Evolutionary conservation across 176 grass and related monocot species (phyloP).

Genomic region (Echinochloa phyllopogon): DNA sequence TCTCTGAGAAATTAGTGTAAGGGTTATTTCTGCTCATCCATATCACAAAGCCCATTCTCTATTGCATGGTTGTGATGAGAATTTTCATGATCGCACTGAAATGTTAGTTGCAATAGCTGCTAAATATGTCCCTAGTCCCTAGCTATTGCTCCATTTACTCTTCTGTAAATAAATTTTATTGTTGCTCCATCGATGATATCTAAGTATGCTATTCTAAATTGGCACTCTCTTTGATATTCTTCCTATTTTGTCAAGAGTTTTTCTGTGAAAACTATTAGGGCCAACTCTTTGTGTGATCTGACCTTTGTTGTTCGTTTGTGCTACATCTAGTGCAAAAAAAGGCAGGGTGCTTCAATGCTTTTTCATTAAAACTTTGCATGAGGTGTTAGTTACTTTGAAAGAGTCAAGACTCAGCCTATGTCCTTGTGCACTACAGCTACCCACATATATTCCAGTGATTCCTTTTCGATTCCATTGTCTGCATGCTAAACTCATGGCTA

Average conservation of each 20-base stretch:
- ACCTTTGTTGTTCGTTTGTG: neutral
- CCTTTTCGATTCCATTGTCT: neutral
- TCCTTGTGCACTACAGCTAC: neutral
- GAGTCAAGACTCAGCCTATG: neutral
- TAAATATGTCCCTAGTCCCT: neutral
- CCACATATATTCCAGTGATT: neutral
- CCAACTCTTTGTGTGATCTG: neutral
- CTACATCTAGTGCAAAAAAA: neutral
- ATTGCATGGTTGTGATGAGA: neutral
- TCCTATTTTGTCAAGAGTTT: neutral
- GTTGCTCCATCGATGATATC: neutral
- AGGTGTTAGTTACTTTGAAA: neutral
- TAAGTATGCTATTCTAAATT: neutral
- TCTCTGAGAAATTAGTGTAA: neutral
- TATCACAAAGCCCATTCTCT: neutral
- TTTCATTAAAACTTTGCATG: neutral
- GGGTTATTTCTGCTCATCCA: neutral
- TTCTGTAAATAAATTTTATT: conserved; percentile 1
- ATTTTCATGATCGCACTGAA: neutral
- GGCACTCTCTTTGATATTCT: neutral
- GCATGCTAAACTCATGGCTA: neutral
- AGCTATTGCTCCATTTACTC: neutral
- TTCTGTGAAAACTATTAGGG: neutral
- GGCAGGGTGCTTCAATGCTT: neutral
- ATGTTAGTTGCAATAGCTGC: neutral